A percentile compares a stretch with the other conserved stretches of the same genome.
Conservation (phyloP, 352 stramenopile genomes). For the Thalassiosira mediterranea region DNA sequence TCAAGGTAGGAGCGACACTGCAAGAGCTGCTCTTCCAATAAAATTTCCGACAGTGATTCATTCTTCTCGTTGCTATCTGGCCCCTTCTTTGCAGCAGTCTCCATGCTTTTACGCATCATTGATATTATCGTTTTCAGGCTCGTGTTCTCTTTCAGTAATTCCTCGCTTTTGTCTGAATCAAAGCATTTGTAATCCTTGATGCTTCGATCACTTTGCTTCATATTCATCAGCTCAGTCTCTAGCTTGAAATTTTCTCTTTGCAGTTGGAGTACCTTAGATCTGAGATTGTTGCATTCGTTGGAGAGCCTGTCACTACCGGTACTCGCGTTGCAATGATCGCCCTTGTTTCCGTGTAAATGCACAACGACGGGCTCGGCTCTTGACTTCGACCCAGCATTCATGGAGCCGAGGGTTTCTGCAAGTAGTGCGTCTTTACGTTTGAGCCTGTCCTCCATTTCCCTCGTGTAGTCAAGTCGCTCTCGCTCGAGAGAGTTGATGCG, state of each 20-base stretch:
- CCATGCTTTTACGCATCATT: conserved; percentile 47
- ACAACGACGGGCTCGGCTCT: conserved; percentile 21
- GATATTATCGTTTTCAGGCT: conserved; percentile 40
- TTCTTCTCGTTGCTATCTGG: too few species aligned
- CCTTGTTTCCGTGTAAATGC: conserved; percentile 20
- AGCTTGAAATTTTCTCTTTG: conserved; percentile 36
- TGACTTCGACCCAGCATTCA: not conserved
- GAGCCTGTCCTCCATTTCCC: conserved; percentile 16
- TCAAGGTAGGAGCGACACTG: conserved; percentile 44
- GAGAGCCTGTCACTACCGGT: conserved; percentile 10
- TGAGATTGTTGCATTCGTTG: conserved; percentile 36
- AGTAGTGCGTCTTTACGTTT: conserved; percentile 24
- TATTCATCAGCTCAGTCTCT: conserved; percentile 33
- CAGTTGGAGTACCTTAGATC: conserved; percentile 31
- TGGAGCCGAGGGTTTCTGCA: too few species aligned
- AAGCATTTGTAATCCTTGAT: too few species aligned
- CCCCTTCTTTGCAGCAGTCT: conserved; percentile 18
- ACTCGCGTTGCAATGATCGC: not conserved
- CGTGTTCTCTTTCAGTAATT: conserved; percentile 33
- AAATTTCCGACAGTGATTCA: conserved; percentile 14
- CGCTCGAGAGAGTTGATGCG: conserved; percentile 16
- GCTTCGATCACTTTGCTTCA: not conserved
- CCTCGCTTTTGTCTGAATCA: too few species aligned
- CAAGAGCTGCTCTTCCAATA: conserved; percentile 33
- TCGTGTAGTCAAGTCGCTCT: conserved; percentile 16